A percentile compares a stretch with the other conserved stretches of the same genome.
Conservation (phyloP, 2,329 filamentous ascomycete species). For the Lojkania enalia region DNA sequence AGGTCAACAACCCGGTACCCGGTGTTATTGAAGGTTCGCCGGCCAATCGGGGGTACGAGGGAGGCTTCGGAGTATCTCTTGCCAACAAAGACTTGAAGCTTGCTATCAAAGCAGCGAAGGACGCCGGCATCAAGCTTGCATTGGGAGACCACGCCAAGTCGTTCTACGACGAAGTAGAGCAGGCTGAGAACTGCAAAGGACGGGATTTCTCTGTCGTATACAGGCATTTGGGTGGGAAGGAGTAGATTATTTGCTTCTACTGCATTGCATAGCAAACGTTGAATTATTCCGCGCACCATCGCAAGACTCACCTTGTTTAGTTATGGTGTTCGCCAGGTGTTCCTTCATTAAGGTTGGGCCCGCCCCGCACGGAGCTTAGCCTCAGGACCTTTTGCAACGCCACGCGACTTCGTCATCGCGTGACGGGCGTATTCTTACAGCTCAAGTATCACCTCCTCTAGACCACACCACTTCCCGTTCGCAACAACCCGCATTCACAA, state of each 20-base stretch:
- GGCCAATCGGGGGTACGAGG: conserved; percentile 69
- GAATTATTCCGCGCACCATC: no score
- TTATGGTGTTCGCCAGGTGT: no score
- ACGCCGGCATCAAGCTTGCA: conserved; percentile 49
- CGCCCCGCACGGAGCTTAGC: no score
- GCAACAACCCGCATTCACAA: not conserved
- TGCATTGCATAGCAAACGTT: no score
- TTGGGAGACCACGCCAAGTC: conserved; percentile 51
- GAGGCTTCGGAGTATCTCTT: conserved; percentile 55
- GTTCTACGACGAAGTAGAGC: conserved; percentile 51
- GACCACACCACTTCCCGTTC: not conserved
- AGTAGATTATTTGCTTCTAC: conserved; percentile 31
- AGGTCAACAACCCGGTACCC: conserved; percentile 91
- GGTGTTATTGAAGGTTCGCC: conserved; percentile 79
- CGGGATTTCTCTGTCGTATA: conserved; percentile 57
- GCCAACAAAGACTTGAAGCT: conserved; percentile 56
- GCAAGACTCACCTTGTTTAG: no score
- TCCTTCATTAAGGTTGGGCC: no score
- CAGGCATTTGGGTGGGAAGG: conserved; percentile 53
- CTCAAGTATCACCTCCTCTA: no score
- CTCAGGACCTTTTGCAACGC: no score
- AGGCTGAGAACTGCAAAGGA: conserved; percentile 50
- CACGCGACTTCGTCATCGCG: no score
- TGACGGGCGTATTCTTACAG: no score
- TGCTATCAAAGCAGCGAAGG: conserved; percentile 51